Evolutionary conservation across 192 early-diverging fungal species (phyloP).

Genomic region (Allomyces macrogynus): DNA sequence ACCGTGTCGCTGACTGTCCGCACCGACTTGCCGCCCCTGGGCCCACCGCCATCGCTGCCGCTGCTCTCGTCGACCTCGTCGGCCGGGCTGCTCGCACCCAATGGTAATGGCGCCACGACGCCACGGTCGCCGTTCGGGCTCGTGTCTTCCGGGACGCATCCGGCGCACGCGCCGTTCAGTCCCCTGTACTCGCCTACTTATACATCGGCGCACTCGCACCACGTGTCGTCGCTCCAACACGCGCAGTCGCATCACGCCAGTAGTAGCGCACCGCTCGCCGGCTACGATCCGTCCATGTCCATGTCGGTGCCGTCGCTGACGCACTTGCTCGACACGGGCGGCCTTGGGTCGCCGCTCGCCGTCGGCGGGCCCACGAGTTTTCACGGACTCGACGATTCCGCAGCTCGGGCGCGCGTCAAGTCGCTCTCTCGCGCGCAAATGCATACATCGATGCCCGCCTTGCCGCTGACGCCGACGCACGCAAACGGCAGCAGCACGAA

Average conservation of each 20-base stretch:
- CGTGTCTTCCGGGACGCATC: slow-evolving; percentile 2
- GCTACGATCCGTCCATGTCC: not conserved
- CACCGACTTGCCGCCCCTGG: slow-evolving; percentile 1
- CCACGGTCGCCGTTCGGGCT: slow-evolving; percentile 3
- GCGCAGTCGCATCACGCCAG: no score
- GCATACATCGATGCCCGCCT: not conserved
- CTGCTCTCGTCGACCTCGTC: no score
- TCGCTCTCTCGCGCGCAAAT: not conserved
- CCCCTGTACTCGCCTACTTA: not conserved
- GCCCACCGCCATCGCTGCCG: not conserved
- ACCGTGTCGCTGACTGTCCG: not conserved
- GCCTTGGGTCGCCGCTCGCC: slow-evolving; percentile 12
- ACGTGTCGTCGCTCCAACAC: slow-evolving; percentile 7
- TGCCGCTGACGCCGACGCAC: not conserved
- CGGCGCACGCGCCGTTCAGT: not conserved
- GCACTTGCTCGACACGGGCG: not conserved
- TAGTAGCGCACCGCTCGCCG: slow-evolving; percentile 8
- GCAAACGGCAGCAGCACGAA: not conserved
- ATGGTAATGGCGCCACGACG: not conserved
- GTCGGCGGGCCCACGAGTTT: not conserved
- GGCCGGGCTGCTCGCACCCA: not conserved
- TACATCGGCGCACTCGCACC: slow-evolving; percentile 4
- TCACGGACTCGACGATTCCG: not conserved
- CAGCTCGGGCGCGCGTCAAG: not conserved
- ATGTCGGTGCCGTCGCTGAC: not conserved